Base-by-base conservation (phyloP, 2,329 filamentous ascomycete species). In the Hortaea sp. region DNA sequence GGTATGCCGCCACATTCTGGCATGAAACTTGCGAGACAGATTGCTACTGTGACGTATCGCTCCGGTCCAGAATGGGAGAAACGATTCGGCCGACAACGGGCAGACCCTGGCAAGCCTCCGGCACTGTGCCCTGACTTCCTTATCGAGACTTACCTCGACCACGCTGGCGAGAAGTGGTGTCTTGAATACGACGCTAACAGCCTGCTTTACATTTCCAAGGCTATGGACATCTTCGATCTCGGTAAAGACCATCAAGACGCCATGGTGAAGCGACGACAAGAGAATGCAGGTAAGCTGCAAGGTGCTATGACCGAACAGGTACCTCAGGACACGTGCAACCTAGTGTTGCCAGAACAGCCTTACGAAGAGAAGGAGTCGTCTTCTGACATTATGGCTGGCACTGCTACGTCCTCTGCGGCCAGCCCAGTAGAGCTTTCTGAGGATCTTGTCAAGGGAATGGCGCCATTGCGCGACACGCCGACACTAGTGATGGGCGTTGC, bases 61-160 rank as follows among this genome's bases (percentile, higher is more conserved):
- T 94, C 87, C 45, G 92, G 92, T 0, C 92, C 92, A 0, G 92
- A 98, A 67, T 98, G 92, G 92, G 92, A 98, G 68, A 84, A 87
- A 66, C 80, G 92, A 32, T 98, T 98, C 64, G 90, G 88, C 4
- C 78, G 92, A 34, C 77, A 87, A 53, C 78, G 92, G 41, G 90
- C 92, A 10, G 92, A 98, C 63, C 76, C 87, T 0, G 80, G 78
- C 55, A 88, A 87, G 56, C 88, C 86, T 4, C 92, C 92, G 0
- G 92, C 92, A 0, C 69, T 98, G n/a, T 98, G 92, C 59, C 89
- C 92, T 0, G 92, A 98, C 63, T 98, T 97, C 61, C 74, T 98
- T 27, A 95, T 98, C 55, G 92, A 98, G 69, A 98, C 92, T 0
- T 98, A 98, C 63, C 78, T 98, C 12, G 92, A 98, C 66, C 92